phyloP scores from a whole-genome alignment of 768 basidiomycete genomes.

The Jaapia argillacea region DNA sequence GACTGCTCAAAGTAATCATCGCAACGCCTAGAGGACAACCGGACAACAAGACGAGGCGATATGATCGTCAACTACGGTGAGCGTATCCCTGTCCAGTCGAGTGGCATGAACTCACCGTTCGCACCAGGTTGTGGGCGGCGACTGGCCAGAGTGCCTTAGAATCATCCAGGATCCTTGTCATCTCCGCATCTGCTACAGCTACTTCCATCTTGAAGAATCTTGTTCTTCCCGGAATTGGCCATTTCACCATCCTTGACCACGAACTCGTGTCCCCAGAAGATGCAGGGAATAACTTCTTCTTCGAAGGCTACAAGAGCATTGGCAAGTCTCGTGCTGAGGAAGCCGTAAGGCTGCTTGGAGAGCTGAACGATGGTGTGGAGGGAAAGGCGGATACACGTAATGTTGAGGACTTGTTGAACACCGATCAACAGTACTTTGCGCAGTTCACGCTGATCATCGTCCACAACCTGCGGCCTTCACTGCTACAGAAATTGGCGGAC shows the following conservation, averaged over 20 bases:
- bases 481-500: conserved; percentile 49
- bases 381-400: conserved; percentile 51
- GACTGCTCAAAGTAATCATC: conserved; percentile 4
- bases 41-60: conserved; percentile 82
- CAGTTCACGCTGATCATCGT: conserved; percentile 76
- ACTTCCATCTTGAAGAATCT: conserved; percentile 93
- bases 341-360: conserved; percentile 63
- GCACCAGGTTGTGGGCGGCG: conserved; percentile 81
- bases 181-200: conserved; percentile 75
- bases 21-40: conserved; percentile 42
- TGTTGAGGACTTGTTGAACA: conserved; percentile 47
- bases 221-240: conserved; percentile 92
- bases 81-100: conserved; percentile 8
- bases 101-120: background rate
- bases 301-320: conserved; percentile 65
- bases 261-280: conserved; percentile 55
- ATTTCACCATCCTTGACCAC: conserved; percentile 85
- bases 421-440: conserved; percentile 41
- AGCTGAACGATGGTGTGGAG: conserved; percentile 84
- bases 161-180: conserved; percentile 67
- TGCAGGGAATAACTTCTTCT: conserved; percentile 95
- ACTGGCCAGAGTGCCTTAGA: conserved; percentile 88
- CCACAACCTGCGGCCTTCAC: conserved; percentile 57
- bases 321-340: conserved; percentile 75
- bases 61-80: conserved; percentile 91